Evolutionary conservation across 1,284 basidiomycete species (phyloP).

Genomic region (Erythrobasidium hasegawianum): DNA sequence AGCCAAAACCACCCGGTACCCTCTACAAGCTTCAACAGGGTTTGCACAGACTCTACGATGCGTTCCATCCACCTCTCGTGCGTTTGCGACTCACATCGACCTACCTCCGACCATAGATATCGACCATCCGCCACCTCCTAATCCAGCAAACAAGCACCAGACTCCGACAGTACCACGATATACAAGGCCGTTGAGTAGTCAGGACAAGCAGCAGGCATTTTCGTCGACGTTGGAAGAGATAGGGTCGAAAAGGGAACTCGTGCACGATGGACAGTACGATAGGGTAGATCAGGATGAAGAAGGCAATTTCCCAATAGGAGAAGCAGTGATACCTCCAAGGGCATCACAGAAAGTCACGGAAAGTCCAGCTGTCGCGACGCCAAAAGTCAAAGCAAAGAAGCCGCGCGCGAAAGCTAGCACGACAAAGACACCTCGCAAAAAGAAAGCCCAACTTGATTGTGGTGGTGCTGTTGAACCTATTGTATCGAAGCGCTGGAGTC

Average conservation of each 20-base stretch:
- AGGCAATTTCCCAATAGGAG: background rate
- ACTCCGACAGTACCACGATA: background rate
- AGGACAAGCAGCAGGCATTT: background rate
- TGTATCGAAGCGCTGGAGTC: background rate
- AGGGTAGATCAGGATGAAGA: conserved; percentile 4
- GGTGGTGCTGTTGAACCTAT: background rate
- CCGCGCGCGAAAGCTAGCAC: background rate
- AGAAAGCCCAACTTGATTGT: too few species aligned
- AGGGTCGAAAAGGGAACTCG: background rate
- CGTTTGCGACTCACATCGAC: background rate
- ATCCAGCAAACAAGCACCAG: background rate
- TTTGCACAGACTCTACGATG: too few species aligned
- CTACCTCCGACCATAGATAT: background rate
- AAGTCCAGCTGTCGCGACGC: background rate
- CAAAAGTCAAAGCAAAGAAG: background rate
- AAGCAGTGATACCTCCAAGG: background rate
- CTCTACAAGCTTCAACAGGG: too few species aligned
- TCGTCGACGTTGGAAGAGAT: background rate
- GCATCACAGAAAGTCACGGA: background rate
- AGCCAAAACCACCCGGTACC: too few species aligned
- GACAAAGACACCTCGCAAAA: too few species aligned
- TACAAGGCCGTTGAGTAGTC: background rate
- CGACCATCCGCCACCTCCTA: background rate
- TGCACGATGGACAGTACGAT: background rate
- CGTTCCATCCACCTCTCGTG: background rate